phyloP scores from a whole-genome alignment of 495 filamentous ascomycete species.

The Polyplosphaeria fusca region DNA sequence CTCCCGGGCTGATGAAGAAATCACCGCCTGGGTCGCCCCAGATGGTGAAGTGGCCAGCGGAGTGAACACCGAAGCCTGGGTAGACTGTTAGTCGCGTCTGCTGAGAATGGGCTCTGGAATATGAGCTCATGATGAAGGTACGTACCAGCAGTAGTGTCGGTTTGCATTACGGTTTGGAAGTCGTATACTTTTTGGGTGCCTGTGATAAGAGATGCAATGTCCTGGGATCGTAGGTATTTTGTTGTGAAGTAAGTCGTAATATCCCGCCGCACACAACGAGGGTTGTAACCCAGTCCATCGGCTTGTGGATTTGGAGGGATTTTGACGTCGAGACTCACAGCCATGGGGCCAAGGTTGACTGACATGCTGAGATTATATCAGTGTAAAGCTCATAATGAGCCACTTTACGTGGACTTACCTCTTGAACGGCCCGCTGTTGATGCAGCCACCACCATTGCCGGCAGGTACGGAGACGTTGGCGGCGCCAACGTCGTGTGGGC shows the following conservation, averaged over 20 bases:
- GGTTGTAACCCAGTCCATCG: slow-evolving; percentile 48
- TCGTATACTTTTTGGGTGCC: slow-evolving; percentile 44
- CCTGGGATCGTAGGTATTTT: slow-evolving; percentile 48
- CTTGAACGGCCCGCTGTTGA: slow-evolving; percentile 33
- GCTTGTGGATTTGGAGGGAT: neutral
- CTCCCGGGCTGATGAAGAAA: slow-evolving; percentile 37
- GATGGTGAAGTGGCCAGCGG: slow-evolving; percentile 60
- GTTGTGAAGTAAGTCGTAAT: slow-evolving; percentile 48
- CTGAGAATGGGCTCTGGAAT: neutral
- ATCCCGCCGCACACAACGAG: slow-evolving; percentile 64
- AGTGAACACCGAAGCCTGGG: slow-evolving; percentile 55
- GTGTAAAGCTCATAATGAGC: neutral
- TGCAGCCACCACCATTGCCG: slow-evolving; percentile 34
- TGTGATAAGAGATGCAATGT: slow-evolving; percentile 46
- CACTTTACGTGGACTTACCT: neutral
- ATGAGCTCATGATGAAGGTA: slow-evolving; percentile 4
- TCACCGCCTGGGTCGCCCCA: slow-evolving; percentile 59
- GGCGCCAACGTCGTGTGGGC: slow-evolving; percentile 3
- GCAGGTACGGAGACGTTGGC: slow-evolving; percentile 9
- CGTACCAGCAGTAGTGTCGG: slow-evolving; percentile 42
- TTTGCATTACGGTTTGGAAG: slow-evolving; percentile 53
- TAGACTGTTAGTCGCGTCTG: slow-evolving; percentile 26
- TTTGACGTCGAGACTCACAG: slow-evolving; percentile 13
- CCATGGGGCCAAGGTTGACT: slow-evolving; percentile 33
- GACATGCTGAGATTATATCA: neutral